A percentile compares a stretch with the other conserved stretches of the same genome.
These are phyloP conservation scores for Leccinellum albellum DNA, from an alignment of 768 basidiomycete species.

Conservation along the genomic window DNA sequence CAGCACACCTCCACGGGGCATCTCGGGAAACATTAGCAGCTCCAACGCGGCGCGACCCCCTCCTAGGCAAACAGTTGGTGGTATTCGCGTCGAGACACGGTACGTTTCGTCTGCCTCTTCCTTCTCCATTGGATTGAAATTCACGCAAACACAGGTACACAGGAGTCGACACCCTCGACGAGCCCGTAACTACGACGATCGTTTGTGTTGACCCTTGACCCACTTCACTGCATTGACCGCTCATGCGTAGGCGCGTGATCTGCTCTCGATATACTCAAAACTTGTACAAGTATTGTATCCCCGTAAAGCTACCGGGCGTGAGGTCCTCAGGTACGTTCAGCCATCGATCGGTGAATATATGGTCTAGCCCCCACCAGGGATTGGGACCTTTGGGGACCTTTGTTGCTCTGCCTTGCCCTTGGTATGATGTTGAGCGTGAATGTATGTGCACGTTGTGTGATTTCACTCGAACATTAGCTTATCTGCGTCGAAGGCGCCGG, in stretches of 20 bases:
- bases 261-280: constrained; percentile 88
- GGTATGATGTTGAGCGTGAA: constrained; percentile 85
- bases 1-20: constrained; percentile 31
- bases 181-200: constrained; percentile 85
- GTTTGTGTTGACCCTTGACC: constrained; percentile 44
- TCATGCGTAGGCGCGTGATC: constrained; percentile 68
- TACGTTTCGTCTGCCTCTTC: constrained; percentile 30
- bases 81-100: constrained; percentile 87
- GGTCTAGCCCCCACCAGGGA: constrained; percentile 51
- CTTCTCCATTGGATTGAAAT: neutral
- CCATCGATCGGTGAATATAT: neutral
- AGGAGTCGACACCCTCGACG: constrained; percentile 87
- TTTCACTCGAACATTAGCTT: neutral
- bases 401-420: constrained; percentile 75
- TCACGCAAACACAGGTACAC: constrained; percentile 47
- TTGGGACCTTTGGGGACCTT: constrained; percentile 98
- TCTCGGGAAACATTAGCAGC: constrained; percentile 75
- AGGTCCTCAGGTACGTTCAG: constrained; percentile 65
- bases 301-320: constrained; percentile 64
- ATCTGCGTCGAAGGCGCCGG: constrained; percentile 60
- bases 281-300: constrained; percentile 93
- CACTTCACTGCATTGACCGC: constrained; percentile 5
- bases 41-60: constrained; percentile 40
- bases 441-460: constrained; percentile 39
- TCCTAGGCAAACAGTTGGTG: constrained; percentile 70